These are phyloP conservation scores for Caryopteris hybrid DNA, from an alignment of 305 asterid genomes.

Conservation along the genomic window DNA sequence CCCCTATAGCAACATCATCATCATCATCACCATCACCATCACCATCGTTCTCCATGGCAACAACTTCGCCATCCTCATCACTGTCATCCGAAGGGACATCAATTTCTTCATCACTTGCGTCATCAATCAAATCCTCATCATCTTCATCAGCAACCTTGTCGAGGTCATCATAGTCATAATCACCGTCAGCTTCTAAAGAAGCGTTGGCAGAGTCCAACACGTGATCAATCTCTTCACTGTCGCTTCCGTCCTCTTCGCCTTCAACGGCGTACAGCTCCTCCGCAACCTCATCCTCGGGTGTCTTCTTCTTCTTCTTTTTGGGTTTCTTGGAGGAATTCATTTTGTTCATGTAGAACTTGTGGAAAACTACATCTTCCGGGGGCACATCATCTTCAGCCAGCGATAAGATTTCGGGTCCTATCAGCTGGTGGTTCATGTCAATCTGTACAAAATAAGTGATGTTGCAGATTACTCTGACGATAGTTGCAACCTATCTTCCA, in stretches of 20 bases:
- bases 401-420: constrained; percentile 74
- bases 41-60: constrained; percentile 4
- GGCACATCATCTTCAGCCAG: constrained; percentile 75
- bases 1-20: constrained; percentile 37
- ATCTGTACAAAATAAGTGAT: constrained; percentile 34
- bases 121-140: constrained; percentile 65
- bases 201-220: constrained; percentile 44
- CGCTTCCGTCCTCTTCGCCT: constrained; percentile 63
- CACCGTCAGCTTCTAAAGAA: constrained; percentile 33
- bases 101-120: constrained; percentile 53
- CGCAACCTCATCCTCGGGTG: constrained; percentile 64
- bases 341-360: constrained; percentile 76
- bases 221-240: constrained; percentile 66
- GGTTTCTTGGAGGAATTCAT: constrained; percentile 63
- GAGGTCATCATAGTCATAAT: constrained; percentile 67
- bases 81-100: constrained; percentile 38
- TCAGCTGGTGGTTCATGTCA: constrained; percentile 72
- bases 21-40: constrained; percentile 6
- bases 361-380: constrained; percentile 91
- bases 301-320: constrained; percentile 70
- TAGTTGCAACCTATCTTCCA: not conserved
- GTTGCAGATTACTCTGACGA: not conserved
- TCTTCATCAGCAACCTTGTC: constrained; percentile 59
- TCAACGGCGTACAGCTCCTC: constrained; percentile 56
- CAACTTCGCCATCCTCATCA: constrained; percentile 23